Evolutionary conservation across 202 grass and related monocot genomes (phyloP), one percentile per base, ranked within the genome.

Genomic region (Panicum virgatum): DNA sequence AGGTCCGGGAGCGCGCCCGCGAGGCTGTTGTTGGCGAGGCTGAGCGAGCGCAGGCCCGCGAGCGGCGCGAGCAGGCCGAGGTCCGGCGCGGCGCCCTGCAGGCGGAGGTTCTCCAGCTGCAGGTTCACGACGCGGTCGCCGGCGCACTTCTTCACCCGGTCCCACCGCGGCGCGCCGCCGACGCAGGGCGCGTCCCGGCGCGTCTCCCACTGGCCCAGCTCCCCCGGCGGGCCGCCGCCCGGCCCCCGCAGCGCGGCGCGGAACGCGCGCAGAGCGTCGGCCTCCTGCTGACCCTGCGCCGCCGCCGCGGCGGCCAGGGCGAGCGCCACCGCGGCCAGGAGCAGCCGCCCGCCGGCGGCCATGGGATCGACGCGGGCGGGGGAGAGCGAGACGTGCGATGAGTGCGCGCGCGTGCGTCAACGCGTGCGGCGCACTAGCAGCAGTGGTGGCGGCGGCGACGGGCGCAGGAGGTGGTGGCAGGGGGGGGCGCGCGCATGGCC

Each of bases 21-120:
- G 52, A 97, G 84, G 62, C 66, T 72, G 87, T 97, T 97, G 65
- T 81, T 72, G 15, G 78, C 76, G n/a, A 97, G 86, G 83, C 94
- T 97, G 66, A 97, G 87, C 20, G 90, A 72, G 13, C 94, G 94
- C 12, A 94, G 90, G 0, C 36, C 51, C 0, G 4, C 60, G 13
- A 97, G 84, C 2, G 39, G 76, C 0, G 53, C 81, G 42, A 98
- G 90, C 20, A 42, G 3, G n/a, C 9, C 0, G 15, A 91, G 27
- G 79, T 80, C 65, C 9, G 64, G 77, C 53, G 80, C 71, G 0
- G 75, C 9, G 39, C 92, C 92, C 11, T 72, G 82, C 10, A 97
- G 89, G 12, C 32, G 39, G 44, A 91, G 85, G 71, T 38, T 3
- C 81, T 97, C 84, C 10, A 97, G 82, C 66, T 74, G 66, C 36